Percentiles rank a stretch among this genome's conserved stretches.
Conservation (phyloP, 495 filamentous ascomycete genomes). For the Podospora pseudoanserina region DNA sequence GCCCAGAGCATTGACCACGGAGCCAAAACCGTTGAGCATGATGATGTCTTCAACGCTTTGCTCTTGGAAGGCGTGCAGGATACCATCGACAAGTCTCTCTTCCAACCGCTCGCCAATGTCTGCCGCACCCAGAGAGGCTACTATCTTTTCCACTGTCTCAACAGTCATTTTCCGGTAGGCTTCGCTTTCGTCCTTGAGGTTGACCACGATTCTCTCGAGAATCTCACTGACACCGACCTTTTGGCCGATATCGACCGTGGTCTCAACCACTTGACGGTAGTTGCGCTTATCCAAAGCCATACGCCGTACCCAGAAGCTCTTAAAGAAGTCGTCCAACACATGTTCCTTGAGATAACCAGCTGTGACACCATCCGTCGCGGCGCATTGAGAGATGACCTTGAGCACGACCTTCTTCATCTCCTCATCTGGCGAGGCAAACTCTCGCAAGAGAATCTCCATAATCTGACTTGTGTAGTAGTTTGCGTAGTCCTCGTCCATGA, state of each 20-base stretch:
- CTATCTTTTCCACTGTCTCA: slow-evolving; percentile 93
- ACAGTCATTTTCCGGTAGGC: slow-evolving; percentile 99
- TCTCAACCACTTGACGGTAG: slow-evolving; percentile 95
- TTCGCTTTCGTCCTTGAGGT: slow-evolving; percentile 97
- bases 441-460: slow-evolving; percentile 95
- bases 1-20: slow-evolving; percentile 92
- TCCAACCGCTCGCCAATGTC: slow-evolving; percentile 91
- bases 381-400: slow-evolving; percentile 97
- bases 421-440: slow-evolving; percentile 94
- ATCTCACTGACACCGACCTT: slow-evolving; percentile 97
- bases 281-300: slow-evolving; percentile 98
- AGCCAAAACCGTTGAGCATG: slow-evolving; percentile 98
- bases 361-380: slow-evolving; percentile 90
- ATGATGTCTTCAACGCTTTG: slow-evolving; percentile 95
- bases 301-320: slow-evolving; percentile 95
- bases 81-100: slow-evolving; percentile 90
- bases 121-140: slow-evolving; percentile 86
- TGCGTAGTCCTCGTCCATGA: slow-evolving; percentile 99
- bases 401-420: slow-evolving; percentile 99
- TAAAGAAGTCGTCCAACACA: slow-evolving; percentile 94
- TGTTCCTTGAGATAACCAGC: slow-evolving; percentile 91
- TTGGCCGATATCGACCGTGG: slow-evolving; percentile 93
- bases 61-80: slow-evolving; percentile 97
- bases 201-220: slow-evolving; percentile 84
- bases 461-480: slow-evolving; percentile 99